phyloP scores from a whole-genome alignment of 2,329 filamentous ascomycete genomes.

The Pseudopithomyces maydicus region DNA sequence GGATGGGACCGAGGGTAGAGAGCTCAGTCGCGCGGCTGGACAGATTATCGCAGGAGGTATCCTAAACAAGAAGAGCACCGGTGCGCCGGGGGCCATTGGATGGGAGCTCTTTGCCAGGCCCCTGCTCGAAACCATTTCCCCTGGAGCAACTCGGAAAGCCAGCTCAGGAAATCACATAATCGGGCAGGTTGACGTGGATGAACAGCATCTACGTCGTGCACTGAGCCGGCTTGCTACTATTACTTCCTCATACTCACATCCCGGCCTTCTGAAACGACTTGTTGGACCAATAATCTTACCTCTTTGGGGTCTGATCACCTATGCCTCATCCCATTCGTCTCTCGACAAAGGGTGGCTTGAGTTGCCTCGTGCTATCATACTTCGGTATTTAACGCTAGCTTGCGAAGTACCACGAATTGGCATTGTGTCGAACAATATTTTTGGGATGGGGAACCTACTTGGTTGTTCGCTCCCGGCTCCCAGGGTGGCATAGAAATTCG shows the following conservation, averaged over 20 bases:
- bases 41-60: constrained; percentile 71
- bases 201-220: constrained; percentile 55
- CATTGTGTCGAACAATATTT: constrained; percentile 61
- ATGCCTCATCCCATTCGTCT: constrained; percentile 45
- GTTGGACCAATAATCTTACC: constrained; percentile 63
- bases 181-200: constrained; percentile 53
- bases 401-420: constrained; percentile 57
- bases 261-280: constrained; percentile 67
- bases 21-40: constrained; percentile 63
- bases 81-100: constrained; percentile 65
- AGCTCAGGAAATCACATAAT: constrained; percentile 51
- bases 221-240: constrained; percentile 63
- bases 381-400: constrained; percentile 61
- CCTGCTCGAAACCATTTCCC: constrained; percentile 58
- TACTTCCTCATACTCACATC: constrained; percentile 68
- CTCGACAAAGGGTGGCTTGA: constrained; percentile 33
- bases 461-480: constrained; percentile 58
- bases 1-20: constrained; percentile 63
- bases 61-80: constrained; percentile 65
- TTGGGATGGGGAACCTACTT: constrained; percentile 58
- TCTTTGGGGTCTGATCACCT: constrained; percentile 67
- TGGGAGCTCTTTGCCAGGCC: constrained; percentile 68
- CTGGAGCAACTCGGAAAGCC: constrained; percentile 44
- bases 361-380: constrained; percentile 29
- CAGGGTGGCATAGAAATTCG: constrained; percentile 61